Evolutionary conservation across 2,329 filamentous ascomycete species (phyloP), one percentile per base, ranked within the genome.

Genomic region (Chalara sp.): DNA sequence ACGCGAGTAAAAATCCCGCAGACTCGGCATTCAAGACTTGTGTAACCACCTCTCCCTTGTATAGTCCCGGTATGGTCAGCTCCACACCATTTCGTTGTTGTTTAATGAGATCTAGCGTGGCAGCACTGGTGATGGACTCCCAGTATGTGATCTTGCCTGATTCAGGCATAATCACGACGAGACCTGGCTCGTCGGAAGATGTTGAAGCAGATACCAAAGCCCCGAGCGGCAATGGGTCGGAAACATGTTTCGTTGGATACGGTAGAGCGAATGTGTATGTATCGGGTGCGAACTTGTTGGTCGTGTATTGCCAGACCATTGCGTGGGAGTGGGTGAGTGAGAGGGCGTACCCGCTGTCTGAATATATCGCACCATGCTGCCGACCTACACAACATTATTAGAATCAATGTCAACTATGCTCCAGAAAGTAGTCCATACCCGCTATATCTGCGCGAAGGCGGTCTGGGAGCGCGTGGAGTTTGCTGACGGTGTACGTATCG

Each of bases 111-210:
- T 87, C 88, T 50, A 95, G 77, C 1, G 89, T 89, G 39, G 90
- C 87, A 7, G 89, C 90, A 67, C 84, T 90, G 50, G 92, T 90
- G 56, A 97, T 87, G 39, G 89, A 95, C 66, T 97, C 93, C 90
- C 93, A 97, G 68, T 93, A 97, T 43, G 89, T 84, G 48, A 97
- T 82, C 67, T 85, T 91, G 48, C 93, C 93, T 46, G 78, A 90
- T 13, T 80, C 81, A 10, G 92, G 87, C 72, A 92, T 88, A 37
- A 97, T 78, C 37, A 96, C 80, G 31, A 99, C 81, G 37, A 99
- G 76, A 2, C 93, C 93, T 33, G 91, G 86, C 59, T 95, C 87
- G 46, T 82, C 81, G n/a, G 81, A 82, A 5, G 84, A 84, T 8
- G 87, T 84, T 5, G 88, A 87, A 46, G 87, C 84, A 0, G 87